A percentile compares a stretch with the other conserved stretches of the same genome.
Conservation (phyloP, 129 eudicot genomes). For the Rutidosis leptorrhynchoides region DNA sequence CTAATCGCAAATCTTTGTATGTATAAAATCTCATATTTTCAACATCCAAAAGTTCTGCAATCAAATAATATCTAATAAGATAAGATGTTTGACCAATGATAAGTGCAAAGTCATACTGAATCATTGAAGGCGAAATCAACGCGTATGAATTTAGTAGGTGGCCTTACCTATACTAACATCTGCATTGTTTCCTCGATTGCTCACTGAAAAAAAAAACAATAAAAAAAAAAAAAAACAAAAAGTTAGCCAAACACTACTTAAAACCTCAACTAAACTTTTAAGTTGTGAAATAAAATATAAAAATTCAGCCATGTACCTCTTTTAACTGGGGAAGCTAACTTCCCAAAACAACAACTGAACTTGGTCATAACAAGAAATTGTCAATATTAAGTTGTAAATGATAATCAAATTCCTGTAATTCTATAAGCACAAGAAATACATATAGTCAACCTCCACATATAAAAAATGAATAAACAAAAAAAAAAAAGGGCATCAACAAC, state of each 20-base stretch:
- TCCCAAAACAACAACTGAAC: conserved; percentile 50
- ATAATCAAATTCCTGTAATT: conserved; percentile 21
- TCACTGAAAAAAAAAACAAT: conserved; percentile 12
- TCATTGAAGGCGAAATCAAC: background rate
- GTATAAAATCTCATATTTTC: conserved; percentile 47
- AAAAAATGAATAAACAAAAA: background rate
- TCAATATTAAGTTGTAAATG: conserved; percentile 22
- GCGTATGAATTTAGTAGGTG: conserved; percentile 1
- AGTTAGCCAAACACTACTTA: conserved; percentile 5
- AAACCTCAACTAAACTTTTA: background rate
- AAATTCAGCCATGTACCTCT: conserved; percentile 40
- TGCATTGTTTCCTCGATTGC: conserved; percentile 11
- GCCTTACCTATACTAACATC: conserved; percentile 30
- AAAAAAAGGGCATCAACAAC: background rate
- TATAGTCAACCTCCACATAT: no score
- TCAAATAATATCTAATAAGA: conserved; percentile 14
- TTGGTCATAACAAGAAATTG: conserved; percentile 37
- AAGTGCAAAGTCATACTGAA: no score
- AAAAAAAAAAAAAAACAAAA: no score
- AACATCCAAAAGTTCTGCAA: conserved; percentile 58
- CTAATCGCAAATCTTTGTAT: conserved; percentile 57
- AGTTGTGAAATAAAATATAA: background rate
- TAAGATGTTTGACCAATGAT: conserved; percentile 14
- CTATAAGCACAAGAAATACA: background rate
- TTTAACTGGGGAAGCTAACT: conserved; percentile 31